Evolutionary conservation across 192 early-diverging fungal species (phyloP), one percentile per base, ranked within the genome.

Genomic region (Oehlia diaphana): DNA sequence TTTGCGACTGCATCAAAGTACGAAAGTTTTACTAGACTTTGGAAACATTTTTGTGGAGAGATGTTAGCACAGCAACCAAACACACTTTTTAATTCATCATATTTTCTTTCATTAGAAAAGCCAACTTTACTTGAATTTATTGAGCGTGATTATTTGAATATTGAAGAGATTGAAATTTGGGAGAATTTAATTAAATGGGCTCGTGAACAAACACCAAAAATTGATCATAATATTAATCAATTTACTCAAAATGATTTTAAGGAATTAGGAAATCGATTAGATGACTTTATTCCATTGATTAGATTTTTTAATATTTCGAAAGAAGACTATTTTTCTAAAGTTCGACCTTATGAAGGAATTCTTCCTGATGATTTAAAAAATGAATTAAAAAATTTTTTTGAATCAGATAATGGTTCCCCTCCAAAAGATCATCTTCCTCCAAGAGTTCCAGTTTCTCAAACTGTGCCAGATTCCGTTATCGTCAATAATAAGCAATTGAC

Each of bases 241-340:
- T 47, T 23, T 23, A 44, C 31, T 2, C 14, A n/a, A 7, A 33
- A 0, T 44, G 69, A 71, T 23, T 47, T 42, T 16, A 71, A 37
- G 69, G 44, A 37, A 37, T 26, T 71, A 4, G 69, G 42, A 47
- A 47, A 42, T 33, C n/a, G 28, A 13, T 23, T 71, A 16, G 5
- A 47, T 16, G 13, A 39, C 42, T 71, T 31, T 71, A 71, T 71
- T 71, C 69, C 69, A 44, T 65, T 71, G 10, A 71, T 71, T 47
- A 16, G 69, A 71, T 71, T 71, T 71, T 71, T 71, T 42, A 19
- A 42, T 47, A 47, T 71, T 3, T 21, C 28, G 47, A 23, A 23
- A 0, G 33, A 39, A 16, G 37, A 47, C 1, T 71, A 71, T 42
- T 2, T 9, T 71, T 2, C 10, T n/a, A 19, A 42, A 39, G 12